Evolutionary conservation across 1,284 basidiomycete genomes (phyloP).

Genomic region (Leccinum angustisporum): DNA sequence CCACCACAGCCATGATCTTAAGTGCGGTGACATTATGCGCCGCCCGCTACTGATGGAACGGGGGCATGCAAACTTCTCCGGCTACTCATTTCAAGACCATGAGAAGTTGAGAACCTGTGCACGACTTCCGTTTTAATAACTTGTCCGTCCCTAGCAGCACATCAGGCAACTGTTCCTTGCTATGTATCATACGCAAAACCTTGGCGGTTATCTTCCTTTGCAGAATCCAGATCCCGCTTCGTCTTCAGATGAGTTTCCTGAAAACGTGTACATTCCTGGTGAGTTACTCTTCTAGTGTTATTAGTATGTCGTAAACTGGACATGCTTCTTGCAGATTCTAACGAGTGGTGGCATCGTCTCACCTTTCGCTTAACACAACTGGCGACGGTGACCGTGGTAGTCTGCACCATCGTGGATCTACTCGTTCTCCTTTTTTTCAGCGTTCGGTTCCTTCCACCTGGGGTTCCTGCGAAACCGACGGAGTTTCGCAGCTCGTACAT

Average conservation of each 20-base stretch:
- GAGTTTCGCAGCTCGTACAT: slow-evolving; percentile 6
- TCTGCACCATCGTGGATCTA: slow-evolving; percentile 6
- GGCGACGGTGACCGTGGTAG: background rate
- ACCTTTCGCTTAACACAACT: background rate
- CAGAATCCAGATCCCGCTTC: background rate
- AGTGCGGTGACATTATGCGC: too few relatives aligned
- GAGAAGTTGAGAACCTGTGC: too few relatives aligned
- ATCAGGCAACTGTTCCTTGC: background rate
- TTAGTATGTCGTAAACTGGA: background rate
- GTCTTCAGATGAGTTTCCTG: background rate
- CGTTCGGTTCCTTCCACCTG: background rate
- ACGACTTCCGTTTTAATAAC: background rate
- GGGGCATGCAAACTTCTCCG: background rate
- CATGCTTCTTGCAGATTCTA: background rate
- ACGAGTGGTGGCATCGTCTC: background rate
- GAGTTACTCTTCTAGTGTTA: background rate
- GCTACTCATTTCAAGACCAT: background rate
- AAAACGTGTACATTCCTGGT: background rate
- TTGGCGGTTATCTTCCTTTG: background rate
- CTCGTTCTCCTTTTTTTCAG: slow-evolving; percentile 2
- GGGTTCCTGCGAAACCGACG: background rate
- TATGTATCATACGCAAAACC: background rate
- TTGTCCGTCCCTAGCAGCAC: background rate
- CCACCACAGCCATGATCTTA: too few relatives aligned
- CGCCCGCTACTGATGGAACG: too few relatives aligned